phyloP scores from a whole-genome alignment of 257 asterid species.

The Solanum pinnatisectum region DNA sequence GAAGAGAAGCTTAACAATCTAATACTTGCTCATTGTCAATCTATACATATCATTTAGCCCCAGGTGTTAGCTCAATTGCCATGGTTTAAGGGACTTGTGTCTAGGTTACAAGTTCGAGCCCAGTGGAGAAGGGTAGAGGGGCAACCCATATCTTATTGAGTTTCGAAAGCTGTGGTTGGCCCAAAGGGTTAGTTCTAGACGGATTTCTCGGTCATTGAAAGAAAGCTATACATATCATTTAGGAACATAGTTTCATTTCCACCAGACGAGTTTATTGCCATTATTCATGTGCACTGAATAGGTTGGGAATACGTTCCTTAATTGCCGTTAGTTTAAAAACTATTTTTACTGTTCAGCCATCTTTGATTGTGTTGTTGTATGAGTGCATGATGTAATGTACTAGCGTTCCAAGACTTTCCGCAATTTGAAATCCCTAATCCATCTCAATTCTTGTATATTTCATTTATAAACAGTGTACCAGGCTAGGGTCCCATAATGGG shows the following conservation, averaged over 20 bases:
- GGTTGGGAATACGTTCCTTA: neutral
- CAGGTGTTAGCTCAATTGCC: neutral
- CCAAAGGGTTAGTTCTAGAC: neutral
- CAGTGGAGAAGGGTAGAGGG: neutral
- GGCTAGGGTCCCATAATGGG: conserved; percentile 17
- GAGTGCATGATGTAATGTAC: neutral
- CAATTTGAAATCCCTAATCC: neutral
- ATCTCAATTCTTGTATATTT: neutral
- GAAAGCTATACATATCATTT: neutral
- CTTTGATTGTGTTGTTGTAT: neutral
- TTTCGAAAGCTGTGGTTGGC: neutral
- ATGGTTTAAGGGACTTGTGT: neutral
- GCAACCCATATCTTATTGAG: neutral
- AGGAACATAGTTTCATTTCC: neutral
- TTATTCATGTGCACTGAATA: neutral
- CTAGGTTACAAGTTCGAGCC: neutral
- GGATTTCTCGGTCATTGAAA: neutral
- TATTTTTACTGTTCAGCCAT: neutral
- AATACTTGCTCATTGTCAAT: neutral
- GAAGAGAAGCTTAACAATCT: neutral
- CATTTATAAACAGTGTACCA: neutral
- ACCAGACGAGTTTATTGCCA: neutral
- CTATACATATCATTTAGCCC: neutral
- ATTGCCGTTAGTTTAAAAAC: neutral
- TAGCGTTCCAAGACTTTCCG: neutral